phyloP scores from a whole-genome alignment of 345 rosid species.

The Microthlaspi erraticum region DNA sequence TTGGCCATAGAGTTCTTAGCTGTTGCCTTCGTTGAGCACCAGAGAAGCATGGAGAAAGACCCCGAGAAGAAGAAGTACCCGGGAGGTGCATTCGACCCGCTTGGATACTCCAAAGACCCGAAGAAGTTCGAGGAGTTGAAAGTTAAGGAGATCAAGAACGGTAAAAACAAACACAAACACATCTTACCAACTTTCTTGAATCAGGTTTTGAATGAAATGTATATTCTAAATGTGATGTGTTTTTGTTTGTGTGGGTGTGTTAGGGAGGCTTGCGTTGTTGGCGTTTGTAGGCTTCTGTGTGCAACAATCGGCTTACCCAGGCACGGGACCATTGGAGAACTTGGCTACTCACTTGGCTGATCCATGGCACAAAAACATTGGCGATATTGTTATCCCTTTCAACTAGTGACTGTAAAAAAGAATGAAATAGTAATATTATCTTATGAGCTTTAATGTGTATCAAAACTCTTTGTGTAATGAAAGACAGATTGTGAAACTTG shows the following conservation, averaged over 20 bases:
- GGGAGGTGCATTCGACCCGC: constrained; percentile 95
- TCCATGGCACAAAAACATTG: constrained; percentile 99
- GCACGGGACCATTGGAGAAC: constrained; percentile 99
- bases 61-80: constrained; percentile 97
- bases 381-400: constrained; percentile 68
- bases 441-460: constrained; percentile 42
- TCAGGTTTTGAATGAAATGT: background rate
- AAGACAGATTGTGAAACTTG: constrained; percentile 40
- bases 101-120: constrained; percentile 97
- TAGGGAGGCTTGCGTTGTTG: constrained; percentile 89
- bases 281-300: constrained; percentile 95
- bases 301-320: constrained; percentile 96
- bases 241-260: constrained; percentile 9
- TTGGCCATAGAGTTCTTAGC: constrained; percentile 84
- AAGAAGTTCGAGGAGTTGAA: constrained; percentile 86
- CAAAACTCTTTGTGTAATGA: constrained; percentile 39
- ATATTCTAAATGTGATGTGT: constrained; percentile 16
- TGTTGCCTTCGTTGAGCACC: constrained; percentile 94
- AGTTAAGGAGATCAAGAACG: constrained; percentile 93
- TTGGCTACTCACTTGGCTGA: constrained; percentile 95
- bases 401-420: constrained; percentile 43
- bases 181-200: constrained; percentile 7
- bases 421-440: constrained; percentile 26
- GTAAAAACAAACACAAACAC: constrained; percentile 39
- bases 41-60: constrained; percentile 98